These are phyloP conservation scores for Penicillium brevicompactum DNA, from an alignment of 2,329 filamentous ascomycete species.

Conservation along the genomic window DNA sequence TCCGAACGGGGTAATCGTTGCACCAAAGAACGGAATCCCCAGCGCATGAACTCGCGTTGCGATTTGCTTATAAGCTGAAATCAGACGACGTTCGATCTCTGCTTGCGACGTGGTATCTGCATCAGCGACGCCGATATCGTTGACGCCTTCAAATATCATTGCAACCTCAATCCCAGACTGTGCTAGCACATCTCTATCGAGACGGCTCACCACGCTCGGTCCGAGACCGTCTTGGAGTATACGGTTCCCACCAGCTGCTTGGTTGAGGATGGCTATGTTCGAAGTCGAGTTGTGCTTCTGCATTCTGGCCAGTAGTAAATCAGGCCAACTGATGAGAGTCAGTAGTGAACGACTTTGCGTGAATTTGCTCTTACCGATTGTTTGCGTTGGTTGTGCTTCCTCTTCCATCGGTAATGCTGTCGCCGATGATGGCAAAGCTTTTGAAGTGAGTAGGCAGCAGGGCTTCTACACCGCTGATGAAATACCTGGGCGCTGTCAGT, in stretches of 20 bases:
- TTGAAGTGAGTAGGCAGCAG: constrained; percentile 48
- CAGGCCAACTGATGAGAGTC: constrained; percentile 53
- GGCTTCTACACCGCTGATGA: constrained; percentile 61
- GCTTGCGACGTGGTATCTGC: constrained; percentile 49
- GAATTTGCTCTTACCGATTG: constrained; percentile 44
- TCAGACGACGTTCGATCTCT: constrained; percentile 53
- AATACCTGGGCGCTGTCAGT: constrained; percentile 53
- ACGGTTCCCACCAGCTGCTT: constrained; percentile 70
- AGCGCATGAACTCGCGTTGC: constrained; percentile 55
- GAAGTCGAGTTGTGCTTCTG: constrained; percentile 49
- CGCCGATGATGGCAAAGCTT: constrained; percentile 59
- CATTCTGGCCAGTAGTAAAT: constrained; percentile 57
- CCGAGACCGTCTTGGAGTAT: constrained; percentile 65
- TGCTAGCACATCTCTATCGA: constrained; percentile 65
- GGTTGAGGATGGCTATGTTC: constrained; percentile 62
- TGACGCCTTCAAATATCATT: constrained; percentile 69
- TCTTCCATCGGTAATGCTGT: constrained; percentile 68
- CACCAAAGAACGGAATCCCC: constrained; percentile 61
- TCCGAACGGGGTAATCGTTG: constrained; percentile 67
- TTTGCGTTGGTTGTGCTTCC: constrained; percentile 62
- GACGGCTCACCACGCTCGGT: constrained; percentile 61
- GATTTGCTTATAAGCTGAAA: constrained; percentile 62
- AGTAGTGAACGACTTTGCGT: background rate
- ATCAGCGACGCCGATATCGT: constrained; percentile 63
- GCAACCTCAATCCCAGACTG: constrained; percentile 61